Percentiles rank a stretch among this genome's conserved stretches.
Conservation (phyloP, 1,284 basidiomycete genomes). For the Termitomyces sp. region DNA sequence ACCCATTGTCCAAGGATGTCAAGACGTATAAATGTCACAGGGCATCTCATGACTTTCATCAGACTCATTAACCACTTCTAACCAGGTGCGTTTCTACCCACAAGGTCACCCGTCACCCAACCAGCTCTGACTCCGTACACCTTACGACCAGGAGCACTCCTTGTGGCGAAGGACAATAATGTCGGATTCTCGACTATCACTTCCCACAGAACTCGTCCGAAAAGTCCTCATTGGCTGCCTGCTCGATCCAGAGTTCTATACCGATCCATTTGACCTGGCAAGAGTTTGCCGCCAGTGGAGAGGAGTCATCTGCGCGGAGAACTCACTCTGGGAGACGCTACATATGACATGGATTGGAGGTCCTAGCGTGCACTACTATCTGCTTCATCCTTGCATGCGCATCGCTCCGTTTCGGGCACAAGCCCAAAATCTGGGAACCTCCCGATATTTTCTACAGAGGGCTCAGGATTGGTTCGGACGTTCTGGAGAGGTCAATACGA, state of each 20-base stretch:
- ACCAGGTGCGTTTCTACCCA: neutral
- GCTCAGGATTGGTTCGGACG: neutral
- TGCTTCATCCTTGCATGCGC: neutral
- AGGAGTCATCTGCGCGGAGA: neutral
- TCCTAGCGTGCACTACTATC: neutral
- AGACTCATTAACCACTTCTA: neutral
- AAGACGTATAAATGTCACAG: neutral
- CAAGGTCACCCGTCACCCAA: neutral
- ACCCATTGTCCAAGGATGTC: neutral
- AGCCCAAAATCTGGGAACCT: neutral
- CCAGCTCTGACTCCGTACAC: neutral
- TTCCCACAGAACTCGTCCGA: neutral
- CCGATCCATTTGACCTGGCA: neutral
- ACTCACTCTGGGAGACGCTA: neutral
- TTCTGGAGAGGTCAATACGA: neutral
- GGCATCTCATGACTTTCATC: neutral
- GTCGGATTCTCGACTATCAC: neutral
- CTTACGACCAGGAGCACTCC: too few relatives aligned
- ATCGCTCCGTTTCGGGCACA: neutral
- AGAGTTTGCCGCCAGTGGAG: neutral
- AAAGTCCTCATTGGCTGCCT: neutral
- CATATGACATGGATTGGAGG: constrained; percentile 1
- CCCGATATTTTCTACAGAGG: neutral
- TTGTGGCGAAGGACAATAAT: neutral
- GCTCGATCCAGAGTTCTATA: neutral